phyloP scores from a whole-genome alignment of 345 rosid genomes.

The Noccaea caerulescens region DNA sequence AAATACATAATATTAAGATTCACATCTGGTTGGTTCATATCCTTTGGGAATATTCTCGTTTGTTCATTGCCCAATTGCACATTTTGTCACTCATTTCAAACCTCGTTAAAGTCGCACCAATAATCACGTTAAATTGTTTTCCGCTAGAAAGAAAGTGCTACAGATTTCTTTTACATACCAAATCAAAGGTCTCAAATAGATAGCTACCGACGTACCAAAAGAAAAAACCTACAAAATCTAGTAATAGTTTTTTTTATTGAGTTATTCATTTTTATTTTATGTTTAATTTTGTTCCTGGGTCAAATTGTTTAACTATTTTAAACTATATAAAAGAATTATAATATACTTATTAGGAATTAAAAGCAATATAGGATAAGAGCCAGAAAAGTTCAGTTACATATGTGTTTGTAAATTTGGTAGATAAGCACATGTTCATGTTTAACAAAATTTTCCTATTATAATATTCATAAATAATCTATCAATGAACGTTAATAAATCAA shows the following conservation, averaged over 20 bases:
- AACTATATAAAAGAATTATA: too few species aligned
- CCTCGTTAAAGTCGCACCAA: conserved; percentile 29
- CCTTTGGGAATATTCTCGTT: conserved; percentile 39
- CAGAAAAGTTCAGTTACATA: too few species aligned
- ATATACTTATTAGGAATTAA: too few species aligned
- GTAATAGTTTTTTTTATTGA: not conserved
- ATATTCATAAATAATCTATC: not conserved
- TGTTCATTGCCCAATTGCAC: conserved; percentile 24
- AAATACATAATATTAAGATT: conserved; percentile 32
- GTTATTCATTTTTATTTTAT: not conserved
- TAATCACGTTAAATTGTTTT: conserved; percentile 25
- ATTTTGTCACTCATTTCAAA: conserved; percentile 21
- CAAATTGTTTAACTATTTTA: too few species aligned
- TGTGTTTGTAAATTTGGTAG: too few species aligned
- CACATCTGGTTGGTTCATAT: conserved; percentile 39
- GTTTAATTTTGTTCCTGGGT: too few species aligned
- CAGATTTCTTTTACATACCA: not conserved
- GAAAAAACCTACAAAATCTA: not conserved
- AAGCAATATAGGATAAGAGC: too few species aligned
- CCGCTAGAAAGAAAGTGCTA: not conserved
- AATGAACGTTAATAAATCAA: not conserved
- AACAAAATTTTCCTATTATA: not conserved
- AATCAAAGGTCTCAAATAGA: not conserved
- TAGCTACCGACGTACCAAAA: not conserved
- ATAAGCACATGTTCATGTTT: not conserved